A percentile compares a stretch with the other conserved stretches of the same genome.
These are phyloP conservation scores for Starmerella khaoyaiensis DNA, from an alignment of 805 yeast species.

Conservation along the genomic window DNA sequence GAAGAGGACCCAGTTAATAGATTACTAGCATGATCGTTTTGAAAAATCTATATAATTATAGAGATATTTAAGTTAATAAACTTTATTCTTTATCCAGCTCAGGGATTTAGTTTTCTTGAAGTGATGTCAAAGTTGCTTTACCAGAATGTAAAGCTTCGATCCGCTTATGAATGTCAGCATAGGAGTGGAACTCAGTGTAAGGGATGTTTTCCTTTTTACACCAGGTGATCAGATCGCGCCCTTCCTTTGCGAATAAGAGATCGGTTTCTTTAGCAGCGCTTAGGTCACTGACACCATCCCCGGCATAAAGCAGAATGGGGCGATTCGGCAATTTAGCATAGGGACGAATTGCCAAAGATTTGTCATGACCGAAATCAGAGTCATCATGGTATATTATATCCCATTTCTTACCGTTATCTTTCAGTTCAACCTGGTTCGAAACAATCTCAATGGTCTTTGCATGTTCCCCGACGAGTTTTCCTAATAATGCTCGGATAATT, in stretches of 20 bases:
- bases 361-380: conserved; percentile 88
- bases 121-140: conserved; percentile 21
- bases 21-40: conserved; percentile 13
- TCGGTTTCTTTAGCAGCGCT: conserved; percentile 94
- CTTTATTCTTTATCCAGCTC: background rate
- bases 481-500: conserved; percentile 64
- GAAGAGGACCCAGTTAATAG: conserved; percentile 30
- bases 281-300: conserved; percentile 94
- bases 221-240: conserved; percentile 75
- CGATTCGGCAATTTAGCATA: conserved; percentile 30
- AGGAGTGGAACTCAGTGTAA: conserved; percentile 67
- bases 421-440: conserved; percentile 56
- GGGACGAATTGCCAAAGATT: conserved; percentile 61
- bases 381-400: conserved; percentile 75
- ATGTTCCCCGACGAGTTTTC: conserved; percentile 67
- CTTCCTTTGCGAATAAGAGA: conserved; percentile 82
- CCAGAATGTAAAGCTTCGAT: conserved; percentile 43
- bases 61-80: too few species aligned
- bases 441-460: conserved; percentile 61
- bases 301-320: conserved; percentile 78
- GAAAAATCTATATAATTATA: too few species aligned
- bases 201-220: conserved; percentile 74
- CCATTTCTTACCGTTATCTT: conserved; percentile 51
- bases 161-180: conserved; percentile 56
- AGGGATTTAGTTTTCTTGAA: conserved; percentile 10